Conservation (phyloP, 768 basidiomycete genomes). For the Phallus indusiatus region DNA sequence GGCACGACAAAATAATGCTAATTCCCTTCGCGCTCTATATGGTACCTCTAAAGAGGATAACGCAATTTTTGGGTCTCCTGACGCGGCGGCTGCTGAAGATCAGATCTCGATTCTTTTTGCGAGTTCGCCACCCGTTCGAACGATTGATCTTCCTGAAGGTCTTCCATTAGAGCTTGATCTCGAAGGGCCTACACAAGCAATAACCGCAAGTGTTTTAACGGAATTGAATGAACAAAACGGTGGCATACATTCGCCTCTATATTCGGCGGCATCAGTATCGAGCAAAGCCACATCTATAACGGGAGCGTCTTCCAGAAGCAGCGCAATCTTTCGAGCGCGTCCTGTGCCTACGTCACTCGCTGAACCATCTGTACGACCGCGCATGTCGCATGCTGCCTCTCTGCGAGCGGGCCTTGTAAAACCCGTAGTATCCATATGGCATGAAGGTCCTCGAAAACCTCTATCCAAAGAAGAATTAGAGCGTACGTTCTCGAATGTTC, state of each 20-base stretch:
- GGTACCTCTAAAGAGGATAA: constrained; percentile 47
- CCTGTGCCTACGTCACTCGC: constrained; percentile 50
- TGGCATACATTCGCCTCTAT: constrained; percentile 18
- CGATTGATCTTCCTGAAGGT: constrained; percentile 47
- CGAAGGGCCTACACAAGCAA: constrained; percentile 7
- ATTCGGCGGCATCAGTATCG: constrained; percentile 1
- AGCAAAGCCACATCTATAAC: constrained; percentile 33
- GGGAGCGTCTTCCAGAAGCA: constrained; percentile 32
- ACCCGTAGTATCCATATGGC: constrained; percentile 31
- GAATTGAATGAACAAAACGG: constrained; percentile 19
- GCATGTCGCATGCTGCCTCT: constrained; percentile 65
- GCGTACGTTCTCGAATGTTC: constrained; percentile 66
- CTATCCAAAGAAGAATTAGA: constrained; percentile 51
- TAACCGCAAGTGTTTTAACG: constrained; percentile 39
- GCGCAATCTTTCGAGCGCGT: constrained; percentile 54
- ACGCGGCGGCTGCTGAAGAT: constrained; percentile 59
- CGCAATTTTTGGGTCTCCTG: constrained; percentile 65
- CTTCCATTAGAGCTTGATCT: not conserved
- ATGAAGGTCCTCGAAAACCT: constrained; percentile 38
- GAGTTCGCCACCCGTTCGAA: constrained; percentile 74
- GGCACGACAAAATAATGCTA: constrained; percentile 45
- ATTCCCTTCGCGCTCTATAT: constrained; percentile 64
- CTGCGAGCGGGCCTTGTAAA: constrained; percentile 50
- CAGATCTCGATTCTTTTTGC: constrained; percentile 73
- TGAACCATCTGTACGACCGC: constrained; percentile 63